Conservation (phyloP, 176 grass and related monocot species). For the Avena atlantica region DNA sequence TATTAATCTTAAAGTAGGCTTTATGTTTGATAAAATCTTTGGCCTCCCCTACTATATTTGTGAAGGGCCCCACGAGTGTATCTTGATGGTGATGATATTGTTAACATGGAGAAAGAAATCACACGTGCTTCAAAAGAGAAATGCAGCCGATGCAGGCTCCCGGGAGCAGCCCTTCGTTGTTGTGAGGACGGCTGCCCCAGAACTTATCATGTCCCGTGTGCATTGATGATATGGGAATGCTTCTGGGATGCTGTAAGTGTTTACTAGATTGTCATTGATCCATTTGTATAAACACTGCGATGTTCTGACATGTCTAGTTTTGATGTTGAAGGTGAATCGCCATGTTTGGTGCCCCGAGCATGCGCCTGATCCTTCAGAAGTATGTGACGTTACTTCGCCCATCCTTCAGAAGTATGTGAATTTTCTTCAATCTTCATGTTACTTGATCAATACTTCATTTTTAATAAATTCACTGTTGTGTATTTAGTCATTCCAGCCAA, state of each 20-base stretch:
- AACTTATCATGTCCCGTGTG: conserved; percentile 67
- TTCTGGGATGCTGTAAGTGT: conserved; percentile 69
- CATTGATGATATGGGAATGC: conserved; percentile 49
- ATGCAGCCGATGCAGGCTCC: conserved; percentile 60
- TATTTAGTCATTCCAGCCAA: conserved; percentile 29
- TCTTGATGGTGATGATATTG: conserved; percentile 41
- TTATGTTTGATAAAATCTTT: not conserved
- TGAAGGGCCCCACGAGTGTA: conserved; percentile 65
- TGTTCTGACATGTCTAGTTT: conserved; percentile 11
- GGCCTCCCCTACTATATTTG: conserved; percentile 2
- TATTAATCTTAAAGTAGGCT: conserved; percentile 19
- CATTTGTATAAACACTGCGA: not conserved
- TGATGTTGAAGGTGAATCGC: not conserved
- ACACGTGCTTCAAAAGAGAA: conserved; percentile 50
- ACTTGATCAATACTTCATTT: conserved; percentile 10
- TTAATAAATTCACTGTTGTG: not conserved
- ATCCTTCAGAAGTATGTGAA: conserved; percentile 26
- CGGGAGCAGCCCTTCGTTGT: conserved; percentile 67
- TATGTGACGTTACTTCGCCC: conserved; percentile 17
- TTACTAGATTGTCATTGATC: not conserved
- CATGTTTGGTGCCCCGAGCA: conserved; percentile 50
- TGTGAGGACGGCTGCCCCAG: conserved; percentile 12
- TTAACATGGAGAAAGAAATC: conserved; percentile 67
- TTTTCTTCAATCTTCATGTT: not conserved
- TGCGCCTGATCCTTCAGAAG: not conserved